phyloP scores from a whole-genome alignment of 805 yeast genomes.

The Ogataea thermomethanolica region DNA sequence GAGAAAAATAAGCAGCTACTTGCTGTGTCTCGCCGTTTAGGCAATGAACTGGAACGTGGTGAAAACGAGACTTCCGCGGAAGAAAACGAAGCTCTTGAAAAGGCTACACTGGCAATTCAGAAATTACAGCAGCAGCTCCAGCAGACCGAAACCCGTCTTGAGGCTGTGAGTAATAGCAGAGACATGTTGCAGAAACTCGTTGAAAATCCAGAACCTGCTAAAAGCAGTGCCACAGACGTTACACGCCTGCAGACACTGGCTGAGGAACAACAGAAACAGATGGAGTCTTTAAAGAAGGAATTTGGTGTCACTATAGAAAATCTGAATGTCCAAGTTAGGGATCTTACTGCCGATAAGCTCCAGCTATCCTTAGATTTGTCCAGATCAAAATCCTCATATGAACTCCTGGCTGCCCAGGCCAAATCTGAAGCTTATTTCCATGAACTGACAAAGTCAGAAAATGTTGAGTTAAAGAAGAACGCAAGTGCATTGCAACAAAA shows the following conservation, averaged over 20 bases:
- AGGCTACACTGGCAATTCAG: conserved; percentile 63
- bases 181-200: conserved; percentile 50
- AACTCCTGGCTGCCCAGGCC: conserved; percentile 51
- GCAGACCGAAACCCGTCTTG: conserved; percentile 47
- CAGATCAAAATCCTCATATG: conserved; percentile 50
- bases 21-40: conserved; percentile 65
- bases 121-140: conserved; percentile 58
- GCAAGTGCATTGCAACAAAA: conserved; percentile 39
- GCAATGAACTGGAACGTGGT: conserved; percentile 62
- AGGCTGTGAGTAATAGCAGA: conserved; percentile 58
- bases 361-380: conserved; percentile 49
- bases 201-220: conserved; percentile 20
- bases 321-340: conserved; percentile 46
- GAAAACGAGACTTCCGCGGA: conserved; percentile 50
- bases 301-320: conserved; percentile 41
- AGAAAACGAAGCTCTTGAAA: conserved; percentile 27
- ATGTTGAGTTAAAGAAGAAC: conserved; percentile 40
- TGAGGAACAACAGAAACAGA: conserved; percentile 33
- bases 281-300: conserved; percentile 40
- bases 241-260: conserved; percentile 18
- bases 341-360: conserved; percentile 40
- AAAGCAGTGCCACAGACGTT: conserved; percentile 7
- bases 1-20: conserved; percentile 71
- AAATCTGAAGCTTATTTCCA: conserved; percentile 39
- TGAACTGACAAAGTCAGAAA: conserved; percentile 42